These are phyloP conservation scores for Ophiostoma himal-ulmi DNA, from an alignment of 2,329 filamentous ascomycete species.

Conservation along the genomic window DNA sequence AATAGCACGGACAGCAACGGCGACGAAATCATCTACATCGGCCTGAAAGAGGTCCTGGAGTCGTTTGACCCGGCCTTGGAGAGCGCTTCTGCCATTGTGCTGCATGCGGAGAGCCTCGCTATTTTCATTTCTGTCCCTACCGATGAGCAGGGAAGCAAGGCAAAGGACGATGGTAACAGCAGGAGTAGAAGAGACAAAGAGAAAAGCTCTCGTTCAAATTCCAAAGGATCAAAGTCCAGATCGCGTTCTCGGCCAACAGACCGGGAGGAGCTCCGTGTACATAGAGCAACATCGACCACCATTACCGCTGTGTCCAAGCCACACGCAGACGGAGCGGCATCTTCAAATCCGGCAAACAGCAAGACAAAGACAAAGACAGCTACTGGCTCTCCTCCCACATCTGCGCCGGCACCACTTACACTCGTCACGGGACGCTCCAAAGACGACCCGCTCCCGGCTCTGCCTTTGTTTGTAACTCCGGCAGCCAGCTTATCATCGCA, in stretches of 20 bases:
- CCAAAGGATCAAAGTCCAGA: background rate
- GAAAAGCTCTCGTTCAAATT: background rate
- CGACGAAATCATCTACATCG: background rate
- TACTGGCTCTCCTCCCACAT: background rate
- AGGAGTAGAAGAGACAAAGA: background rate
- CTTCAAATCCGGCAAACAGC: background rate
- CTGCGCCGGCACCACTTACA: background rate
- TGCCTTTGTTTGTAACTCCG: background rate
- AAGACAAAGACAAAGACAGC: background rate
- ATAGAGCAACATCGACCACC: background rate
- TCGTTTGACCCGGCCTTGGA: slow-evolving; percentile 55
- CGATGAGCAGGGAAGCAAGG: background rate
- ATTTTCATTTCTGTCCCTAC: slow-evolving; percentile 30
- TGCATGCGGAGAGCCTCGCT: slow-evolving; percentile 53
- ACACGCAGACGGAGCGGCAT: background rate
- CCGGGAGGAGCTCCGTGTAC: background rate
- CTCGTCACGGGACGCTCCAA: background rate
- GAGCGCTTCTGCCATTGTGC: slow-evolving; percentile 52
- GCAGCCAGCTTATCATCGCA: background rate
- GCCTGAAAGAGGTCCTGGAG: slow-evolving; percentile 57
- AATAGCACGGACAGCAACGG: background rate
- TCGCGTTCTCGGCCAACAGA: too few relatives aligned
- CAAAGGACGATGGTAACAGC: background rate
- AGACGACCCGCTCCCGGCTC: slow-evolving; percentile 15
- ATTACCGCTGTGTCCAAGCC: background rate